Evolutionary conservation across 202 grass and related monocot genomes (phyloP), one percentile per base, ranked within the genome.

Genomic region (Alloteropsis angusta): DNA sequence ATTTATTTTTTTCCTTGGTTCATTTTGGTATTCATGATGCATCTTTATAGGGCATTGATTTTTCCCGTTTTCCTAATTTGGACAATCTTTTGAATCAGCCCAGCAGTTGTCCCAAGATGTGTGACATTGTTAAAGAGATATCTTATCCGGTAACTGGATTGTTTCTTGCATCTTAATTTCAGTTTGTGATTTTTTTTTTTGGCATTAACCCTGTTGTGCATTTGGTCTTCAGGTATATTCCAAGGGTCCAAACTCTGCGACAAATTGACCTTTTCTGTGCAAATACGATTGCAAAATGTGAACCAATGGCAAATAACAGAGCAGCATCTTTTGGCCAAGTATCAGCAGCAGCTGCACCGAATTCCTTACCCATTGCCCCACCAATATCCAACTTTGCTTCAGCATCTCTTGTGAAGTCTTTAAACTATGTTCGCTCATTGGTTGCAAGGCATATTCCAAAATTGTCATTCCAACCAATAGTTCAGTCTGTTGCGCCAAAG

Each of bases 201-300:
- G n/a, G 25, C 25, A 42, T 9, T 65, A 37, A 83, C 44, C 54
- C 48, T 84, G 65, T 83, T 17, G 3, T 61, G 39, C 58, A 16
- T 54, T 84, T 71, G 68, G 36, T 75, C 32, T 63, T 65, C 82
- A 99, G 92, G 75, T 95, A 99, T 65, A 80, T 91, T 69, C 96
- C 96, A 77, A 95, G 69, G 87, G 82, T 93, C 75, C 90, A 87
- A 77, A 99, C 90, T 58, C 85, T 99, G 48, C 85, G 90, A 32
- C 96, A 99, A 65, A 99, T 99, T 5, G 96, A 99, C 82, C 57
- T 91, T 18, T 99, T 99, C 78, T 99, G 96, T 85, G 87, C 85
- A 73, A 99, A 95, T 78, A 91, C 86, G 1, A 93, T 99, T 55
- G 84, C 78, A 68, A 92, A 93, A 55, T 95, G 90, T 79, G 96